Conservation (phyloP, 139 green algal species). For the Picochlorum sp. region DNA sequence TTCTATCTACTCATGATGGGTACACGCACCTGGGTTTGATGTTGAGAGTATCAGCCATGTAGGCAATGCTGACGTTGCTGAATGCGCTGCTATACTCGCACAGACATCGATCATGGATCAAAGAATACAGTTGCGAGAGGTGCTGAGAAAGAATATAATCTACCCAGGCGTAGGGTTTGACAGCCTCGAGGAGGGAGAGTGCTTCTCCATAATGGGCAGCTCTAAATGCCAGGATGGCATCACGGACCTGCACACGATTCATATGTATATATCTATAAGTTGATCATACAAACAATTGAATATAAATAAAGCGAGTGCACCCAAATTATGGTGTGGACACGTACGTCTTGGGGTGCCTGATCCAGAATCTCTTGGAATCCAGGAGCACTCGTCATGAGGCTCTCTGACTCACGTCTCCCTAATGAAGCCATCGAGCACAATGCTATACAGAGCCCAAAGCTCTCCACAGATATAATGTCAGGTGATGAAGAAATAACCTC, state of each 20-base stretch:
- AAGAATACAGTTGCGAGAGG: not conserved
- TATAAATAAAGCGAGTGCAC: too few species aligned
- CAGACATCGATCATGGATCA: not conserved
- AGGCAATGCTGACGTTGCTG: not conserved
- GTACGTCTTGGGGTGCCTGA: too few species aligned
- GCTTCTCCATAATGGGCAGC: not conserved
- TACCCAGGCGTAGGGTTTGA: not conserved
- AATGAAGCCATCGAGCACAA: not conserved
- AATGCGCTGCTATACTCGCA: not conserved
- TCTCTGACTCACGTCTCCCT: too few species aligned
- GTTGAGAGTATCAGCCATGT: slow-evolving; percentile 1
- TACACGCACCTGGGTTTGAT: not conserved
- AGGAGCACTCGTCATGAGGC: too few species aligned
- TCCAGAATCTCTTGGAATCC: too few species aligned
- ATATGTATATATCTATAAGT: too few species aligned
- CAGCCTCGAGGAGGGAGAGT: not conserved
- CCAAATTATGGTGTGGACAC: too few species aligned
- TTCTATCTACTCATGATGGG: not conserved
- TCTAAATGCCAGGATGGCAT: not conserved
- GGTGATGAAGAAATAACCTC: too few species aligned
- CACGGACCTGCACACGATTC: not conserved
- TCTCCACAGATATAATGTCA: too few species aligned
- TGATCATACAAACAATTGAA: too few species aligned
- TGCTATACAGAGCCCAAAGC: too few species aligned
- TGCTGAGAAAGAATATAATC: not conserved